Conservation (phyloP, 352 stramenopile genomes). For the Phytophthora multivora region DNA sequence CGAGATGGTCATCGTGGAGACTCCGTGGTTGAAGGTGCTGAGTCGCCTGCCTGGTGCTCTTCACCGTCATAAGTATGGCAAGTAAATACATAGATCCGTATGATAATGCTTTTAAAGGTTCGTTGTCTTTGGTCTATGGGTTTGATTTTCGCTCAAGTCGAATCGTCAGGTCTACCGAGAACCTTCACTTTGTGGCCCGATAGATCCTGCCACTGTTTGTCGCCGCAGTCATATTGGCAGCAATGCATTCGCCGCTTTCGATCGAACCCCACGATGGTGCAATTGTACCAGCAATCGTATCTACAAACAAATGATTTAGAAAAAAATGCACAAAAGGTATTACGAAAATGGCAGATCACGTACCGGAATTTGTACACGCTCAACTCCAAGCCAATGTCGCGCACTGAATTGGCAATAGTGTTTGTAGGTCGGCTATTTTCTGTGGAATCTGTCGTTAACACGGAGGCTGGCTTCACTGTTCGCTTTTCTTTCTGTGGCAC, state of each 20-base stretch:
- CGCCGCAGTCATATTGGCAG: constrained; percentile 81
- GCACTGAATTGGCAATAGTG: constrained; percentile 46
- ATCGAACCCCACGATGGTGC: constrained; percentile 76
- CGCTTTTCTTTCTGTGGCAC: constrained; percentile 32
- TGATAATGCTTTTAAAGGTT: constrained; percentile 25
- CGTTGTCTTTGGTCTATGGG: constrained; percentile 1
- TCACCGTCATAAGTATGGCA: constrained; percentile 88
- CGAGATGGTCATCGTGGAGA: constrained; percentile 85
- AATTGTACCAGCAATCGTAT: constrained; percentile 86
- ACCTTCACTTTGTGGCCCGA: constrained; percentile 53
- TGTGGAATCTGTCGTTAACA: constrained; percentile 5
- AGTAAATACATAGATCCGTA: constrained; percentile 61
- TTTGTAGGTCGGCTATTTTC: constrained; percentile 7
- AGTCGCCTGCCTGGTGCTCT: constrained; percentile 79
- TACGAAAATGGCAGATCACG: neutral
- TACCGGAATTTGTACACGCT: constrained; percentile 74
- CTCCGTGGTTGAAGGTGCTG: constrained; percentile 87
- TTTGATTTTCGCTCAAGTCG: constrained; percentile 3
- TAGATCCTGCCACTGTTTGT: constrained; percentile 84
- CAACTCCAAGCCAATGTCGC: constrained; percentile 69
- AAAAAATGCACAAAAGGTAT: neutral
- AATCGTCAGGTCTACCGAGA: constrained; percentile 33
- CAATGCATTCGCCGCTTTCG: constrained; percentile 74
- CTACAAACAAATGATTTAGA: too few relatives aligned
- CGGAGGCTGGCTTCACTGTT: constrained; percentile 9